Conservation (phyloP, 345 rosid genomes). For the Atalantia buxifolia region DNA sequence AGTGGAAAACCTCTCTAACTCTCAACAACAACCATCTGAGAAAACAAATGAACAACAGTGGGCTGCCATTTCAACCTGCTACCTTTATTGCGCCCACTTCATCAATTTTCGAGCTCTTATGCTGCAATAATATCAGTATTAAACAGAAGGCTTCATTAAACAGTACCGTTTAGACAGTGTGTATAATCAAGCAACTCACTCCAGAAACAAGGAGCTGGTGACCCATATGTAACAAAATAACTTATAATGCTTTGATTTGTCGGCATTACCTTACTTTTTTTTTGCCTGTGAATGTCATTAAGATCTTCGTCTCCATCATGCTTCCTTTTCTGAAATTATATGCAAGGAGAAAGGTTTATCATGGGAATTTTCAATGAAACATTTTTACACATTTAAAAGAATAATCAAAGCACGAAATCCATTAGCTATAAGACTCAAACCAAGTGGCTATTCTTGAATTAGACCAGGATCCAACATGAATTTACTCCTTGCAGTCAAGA, state of each 20-base stretch:
- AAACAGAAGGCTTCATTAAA: conserved; percentile 12
- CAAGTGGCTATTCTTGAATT: neutral
- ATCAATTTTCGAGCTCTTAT: conserved; percentile 84
- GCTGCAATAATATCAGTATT: conserved; percentile 47
- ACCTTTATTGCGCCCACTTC: conserved; percentile 88
- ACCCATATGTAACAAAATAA: neutral
- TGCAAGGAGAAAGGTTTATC: conserved; percentile 10
- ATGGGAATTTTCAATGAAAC: conserved; percentile 1
- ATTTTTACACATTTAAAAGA: neutral
- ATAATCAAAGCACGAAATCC: neutral
- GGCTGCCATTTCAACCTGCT: conserved; percentile 59
- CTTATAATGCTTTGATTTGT: neutral
- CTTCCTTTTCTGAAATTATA: conserved; percentile 81
- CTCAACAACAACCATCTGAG: conserved; percentile 41
- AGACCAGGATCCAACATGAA: neutral
- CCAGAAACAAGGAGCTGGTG: neutral
- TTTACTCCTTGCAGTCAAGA: neutral
- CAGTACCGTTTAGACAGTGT: neutral
- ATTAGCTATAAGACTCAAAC: neutral
- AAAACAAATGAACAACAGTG: conserved; percentile 27
- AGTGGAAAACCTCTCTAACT: conserved; percentile 49
- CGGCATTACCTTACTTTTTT: conserved; percentile 83
- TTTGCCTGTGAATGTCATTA: conserved; percentile 77
- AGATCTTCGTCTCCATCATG: conserved; percentile 92
- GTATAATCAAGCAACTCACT: neutral